Evolutionary conservation across 176 grass and related monocot genomes (phyloP).

Genomic region (Paspalum notatum): DNA sequence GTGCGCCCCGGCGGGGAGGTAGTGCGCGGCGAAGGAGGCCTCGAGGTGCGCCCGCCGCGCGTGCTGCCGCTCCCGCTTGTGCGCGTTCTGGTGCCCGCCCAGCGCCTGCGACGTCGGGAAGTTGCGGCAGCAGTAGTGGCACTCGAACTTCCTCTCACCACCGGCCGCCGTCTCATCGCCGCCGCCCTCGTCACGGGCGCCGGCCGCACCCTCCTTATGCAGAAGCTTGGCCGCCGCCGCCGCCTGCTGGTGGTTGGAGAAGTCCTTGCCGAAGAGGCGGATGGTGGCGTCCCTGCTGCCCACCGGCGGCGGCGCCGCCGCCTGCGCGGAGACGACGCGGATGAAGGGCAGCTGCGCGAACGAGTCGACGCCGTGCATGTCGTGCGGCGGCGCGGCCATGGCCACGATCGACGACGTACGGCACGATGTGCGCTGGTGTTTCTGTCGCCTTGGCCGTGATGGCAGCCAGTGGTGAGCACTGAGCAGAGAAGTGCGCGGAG

Average conservation of each 20-base stretch:
- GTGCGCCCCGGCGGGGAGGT: slow-evolving; percentile 39
- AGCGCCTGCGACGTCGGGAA: slow-evolving; percentile 97
- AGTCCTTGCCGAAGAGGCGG: slow-evolving; percentile 88
- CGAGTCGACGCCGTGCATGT: slow-evolving; percentile 50
- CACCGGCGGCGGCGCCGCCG: background rate
- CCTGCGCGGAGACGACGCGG: background rate
- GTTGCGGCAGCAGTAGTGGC: slow-evolving; percentile 97
- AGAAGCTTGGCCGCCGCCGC: background rate
- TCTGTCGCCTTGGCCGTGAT: background rate
- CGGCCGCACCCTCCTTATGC: background rate
- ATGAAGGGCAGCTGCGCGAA: slow-evolving; percentile 61
- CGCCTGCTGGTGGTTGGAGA: slow-evolving; percentile 48
- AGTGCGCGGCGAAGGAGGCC: slow-evolving; percentile 64
- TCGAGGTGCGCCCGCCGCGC: slow-evolving; percentile 85
- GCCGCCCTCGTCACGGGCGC: background rate
- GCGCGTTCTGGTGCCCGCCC: slow-evolving; percentile 97
- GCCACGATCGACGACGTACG: background rate
- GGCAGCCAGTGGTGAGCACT: background rate
- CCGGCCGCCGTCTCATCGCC: background rate
- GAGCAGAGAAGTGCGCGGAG: background rate
- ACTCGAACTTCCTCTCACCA: slow-evolving; percentile 74
- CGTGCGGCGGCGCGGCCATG: slow-evolving; percentile 55
- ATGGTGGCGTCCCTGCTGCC: slow-evolving; percentile 38
- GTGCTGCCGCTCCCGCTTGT: slow-evolving; percentile 98
- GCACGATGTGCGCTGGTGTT: background rate